Evolutionary conservation across 495 filamentous ascomycete species (phyloP), one percentile per base, ranked within the genome.

Genomic region (Penicillium tannophilum): DNA sequence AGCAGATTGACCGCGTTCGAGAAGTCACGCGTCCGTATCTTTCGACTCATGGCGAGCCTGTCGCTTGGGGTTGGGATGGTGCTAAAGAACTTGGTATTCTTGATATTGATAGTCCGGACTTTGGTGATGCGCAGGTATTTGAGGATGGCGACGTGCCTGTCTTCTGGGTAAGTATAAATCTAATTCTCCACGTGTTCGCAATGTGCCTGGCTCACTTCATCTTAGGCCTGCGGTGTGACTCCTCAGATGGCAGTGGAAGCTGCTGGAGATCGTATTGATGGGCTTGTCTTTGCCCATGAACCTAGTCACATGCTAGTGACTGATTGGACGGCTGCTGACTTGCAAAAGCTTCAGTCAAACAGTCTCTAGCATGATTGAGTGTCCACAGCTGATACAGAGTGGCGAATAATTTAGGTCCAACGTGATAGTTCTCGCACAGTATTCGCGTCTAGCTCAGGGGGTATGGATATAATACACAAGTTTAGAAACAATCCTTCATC

Each of bases 51-150:
- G 82, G 82, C n/a, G 82, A 86, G 67, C 82, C 84, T 1, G 70
- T 86, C 24, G 82, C 78, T 10, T 86, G 81, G 82, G 83, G 82
- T 1, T 86, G 81, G 83, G 79, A 82, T 4, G 80, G 74, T 1
- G 64, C 77, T 12, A 60, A 65, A 56, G 52, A 59, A 39, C 52
- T 86, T 39, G 79, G 82, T 0, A 79, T 86, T 45, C 36, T 56
- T 26, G 74, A 82, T 65, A 70, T 84, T 26, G 48, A 58, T 30
- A 41, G n/a, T 12, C 79, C 79, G 14, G 76, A 81, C 49, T 83
- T 74, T 72, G 78, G 81, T 0, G 69, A 79, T 42, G 60, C 50
- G 11, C 76, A 75, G 16, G 45, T 72, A 2, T 70, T 69, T 20
- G 45, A 58, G 14, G 72, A 79, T 6, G 76, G 69, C 1, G 72